Evolutionary conservation across 139 green algal species (phyloP).

Genomic region (Spirogloea muscicola): DNA sequence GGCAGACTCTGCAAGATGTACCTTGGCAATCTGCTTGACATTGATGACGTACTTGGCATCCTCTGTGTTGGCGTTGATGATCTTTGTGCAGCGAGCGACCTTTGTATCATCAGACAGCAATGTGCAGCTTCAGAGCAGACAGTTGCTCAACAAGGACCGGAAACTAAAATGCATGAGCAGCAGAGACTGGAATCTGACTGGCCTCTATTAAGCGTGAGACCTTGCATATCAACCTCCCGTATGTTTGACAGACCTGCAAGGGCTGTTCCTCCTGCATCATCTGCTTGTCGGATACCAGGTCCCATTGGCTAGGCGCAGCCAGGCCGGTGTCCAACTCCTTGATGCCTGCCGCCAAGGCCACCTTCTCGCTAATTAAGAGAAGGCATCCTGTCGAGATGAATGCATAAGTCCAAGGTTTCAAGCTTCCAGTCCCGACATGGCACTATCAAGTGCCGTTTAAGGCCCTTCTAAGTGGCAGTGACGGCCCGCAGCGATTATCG

Average conservation of each 20-base stretch:
- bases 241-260: conserved; percentile 71
- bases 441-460: background rate
- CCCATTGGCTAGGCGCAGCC: conserved; percentile 92
- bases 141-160: too few relatives aligned
- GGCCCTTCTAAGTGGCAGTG: too few relatives aligned
- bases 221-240: too few relatives aligned
- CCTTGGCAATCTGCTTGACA: conserved; percentile 99
- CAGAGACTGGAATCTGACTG: too few relatives aligned
- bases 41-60: conserved; percentile 99
- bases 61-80: conserved; percentile 96
- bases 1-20: too few relatives aligned
- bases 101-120: too few relatives aligned
- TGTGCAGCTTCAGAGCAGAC: too few relatives aligned
- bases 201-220: too few relatives aligned
- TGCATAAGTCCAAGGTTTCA: background rate
- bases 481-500: background rate
- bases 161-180: too few relatives aligned
- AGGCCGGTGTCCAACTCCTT: conserved; percentile 90
- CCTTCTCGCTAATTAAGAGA: background rate
- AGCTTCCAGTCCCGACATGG: background rate
- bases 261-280: conserved; percentile 96
- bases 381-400: background rate
- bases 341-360: conserved; percentile 54
- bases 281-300: conserved; percentile 99
- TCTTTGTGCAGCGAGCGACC: conserved; percentile 98